Evolutionary conservation across 192 early-diverging fungal species (phyloP).

Genomic region (Coemansia sp.): DNA sequence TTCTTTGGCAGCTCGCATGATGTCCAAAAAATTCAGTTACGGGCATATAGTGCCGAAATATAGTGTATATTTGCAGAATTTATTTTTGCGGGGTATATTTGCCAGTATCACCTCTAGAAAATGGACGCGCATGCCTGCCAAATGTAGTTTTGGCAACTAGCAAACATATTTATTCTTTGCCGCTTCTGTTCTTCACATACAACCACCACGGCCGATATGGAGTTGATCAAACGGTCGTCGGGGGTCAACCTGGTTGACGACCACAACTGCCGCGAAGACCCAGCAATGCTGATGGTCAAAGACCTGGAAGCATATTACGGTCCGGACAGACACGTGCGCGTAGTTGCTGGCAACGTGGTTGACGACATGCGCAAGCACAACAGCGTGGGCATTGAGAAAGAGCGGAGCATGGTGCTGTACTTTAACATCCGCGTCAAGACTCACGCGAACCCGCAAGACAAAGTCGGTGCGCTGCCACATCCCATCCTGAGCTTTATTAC

Average conservation of each 20-base stretch:
- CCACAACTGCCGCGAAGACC: conserved; percentile 52
- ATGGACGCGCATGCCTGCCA: neutral
- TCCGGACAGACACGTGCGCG: conserved; percentile 45
- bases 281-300: conserved; percentile 52
- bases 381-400: conserved; percentile 35
- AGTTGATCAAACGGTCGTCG: conserved; percentile 49
- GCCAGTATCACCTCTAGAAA: neutral
- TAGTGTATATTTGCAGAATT: neutral
- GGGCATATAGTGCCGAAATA: neutral
- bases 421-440: conserved; percentile 49
- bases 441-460: conserved; percentile 10
- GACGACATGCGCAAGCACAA: conserved; percentile 53
- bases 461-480: conserved; percentile 37
- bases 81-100: neutral
- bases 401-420: conserved; percentile 36
- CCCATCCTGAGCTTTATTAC: conserved; percentile 49
- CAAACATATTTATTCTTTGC: neutral
- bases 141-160: neutral
- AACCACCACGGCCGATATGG: conserved; percentile 40
- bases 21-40: neutral
- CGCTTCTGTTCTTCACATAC: neutral
- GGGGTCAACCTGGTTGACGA: conserved; percentile 52
- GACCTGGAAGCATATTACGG: conserved; percentile 49
- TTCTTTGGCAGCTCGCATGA: neutral
- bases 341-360: conserved; percentile 43